Conservation (phyloP, 768 basidiomycete genomes). For the Antrodiella citrinella region DNA sequence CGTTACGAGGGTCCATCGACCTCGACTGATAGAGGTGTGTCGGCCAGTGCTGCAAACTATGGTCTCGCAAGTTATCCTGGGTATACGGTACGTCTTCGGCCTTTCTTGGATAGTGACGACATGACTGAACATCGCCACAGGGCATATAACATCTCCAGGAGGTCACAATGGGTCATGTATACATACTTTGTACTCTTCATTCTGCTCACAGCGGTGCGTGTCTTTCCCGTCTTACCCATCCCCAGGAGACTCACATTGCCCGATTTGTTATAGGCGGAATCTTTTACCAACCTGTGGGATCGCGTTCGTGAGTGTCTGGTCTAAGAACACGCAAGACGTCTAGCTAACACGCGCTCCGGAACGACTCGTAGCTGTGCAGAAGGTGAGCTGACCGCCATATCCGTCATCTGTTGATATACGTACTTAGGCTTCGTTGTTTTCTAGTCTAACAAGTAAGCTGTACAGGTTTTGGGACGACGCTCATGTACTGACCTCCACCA, state of each 20-base stretch:
- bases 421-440: not conserved
- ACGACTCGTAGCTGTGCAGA: slow-evolving; percentile 6
- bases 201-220: slow-evolving; percentile 12
- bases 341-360: not conserved
- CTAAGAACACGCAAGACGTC: not conserved
- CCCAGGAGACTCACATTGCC: not conserved
- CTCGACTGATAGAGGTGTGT: not conserved
- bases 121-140: too few relatives aligned
- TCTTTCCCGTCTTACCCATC: not conserved
- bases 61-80: slow-evolving; percentile 60
- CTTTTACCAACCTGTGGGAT: slow-evolving; percentile 45
- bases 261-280: slow-evolving; percentile 35
- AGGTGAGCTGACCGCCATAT: not conserved
- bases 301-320: slow-evolving; percentile 40
- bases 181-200: slow-evolving; percentile 16
- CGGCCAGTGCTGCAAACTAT: slow-evolving; percentile 51
- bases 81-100: slow-evolving; percentile 45
- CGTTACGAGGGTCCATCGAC: not conserved
- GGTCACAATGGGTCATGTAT: slow-evolving; percentile 27
- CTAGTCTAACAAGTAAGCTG: not conserved
- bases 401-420: not conserved
- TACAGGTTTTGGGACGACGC: too few relatives aligned
- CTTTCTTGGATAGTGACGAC: too few relatives aligned
- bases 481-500: too few relatives aligned
- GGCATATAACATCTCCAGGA: not conserved